Evolutionary conservation across 495 filamentous ascomycete genomes (phyloP), one percentile per base, ranked within the genome.

Genomic region (Oidiodendron maius): DNA sequence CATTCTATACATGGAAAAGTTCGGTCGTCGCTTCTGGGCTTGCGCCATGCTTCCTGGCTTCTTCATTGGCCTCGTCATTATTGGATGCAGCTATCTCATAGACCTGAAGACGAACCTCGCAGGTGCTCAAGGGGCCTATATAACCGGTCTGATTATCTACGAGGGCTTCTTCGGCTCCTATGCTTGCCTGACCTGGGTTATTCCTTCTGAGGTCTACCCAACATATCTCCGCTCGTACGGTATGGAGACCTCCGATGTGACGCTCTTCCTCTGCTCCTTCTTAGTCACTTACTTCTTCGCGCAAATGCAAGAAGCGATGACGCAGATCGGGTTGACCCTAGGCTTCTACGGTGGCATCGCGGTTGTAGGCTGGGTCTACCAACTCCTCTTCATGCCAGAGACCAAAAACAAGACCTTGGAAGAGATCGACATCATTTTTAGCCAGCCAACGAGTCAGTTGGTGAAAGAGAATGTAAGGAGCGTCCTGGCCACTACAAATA

Each of bases 261-360:
- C 69, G 44, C 63, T 80, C 22, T 81, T 80, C 70, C 65, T 80
- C 44, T 75, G 68, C 59, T 77, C 75, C 37, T 81, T 81, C 63
- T 76, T 81, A 53, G 77, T 81, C 18, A 82, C 78, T 13, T 82
- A 81, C 62, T 80, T 79, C 65, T 83, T 82, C 68, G 66, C 68
- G 3, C 63, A 63, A 24, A 81, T 82, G 77, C 71, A 76, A 62
- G 53, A 67, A 8, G 68, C 76, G 20, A 77, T 82, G 73, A 71
- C 71, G 10, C 66, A 64, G 8, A 81, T 76, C 22, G 77, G 77
- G 20, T 64, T 82, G 15, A 71, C 74, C 0, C 67, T 81, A 0
- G 77, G 78, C 13, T 82, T 81, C 63, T 82, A 80, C 56, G 76
- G 77, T 50, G 78, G 77, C 16, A 78, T 81, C 52, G 76, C 77